Evolutionary conservation across 257 asterid genomes (phyloP).

Genomic region (Solanum chiquidenum): DNA sequence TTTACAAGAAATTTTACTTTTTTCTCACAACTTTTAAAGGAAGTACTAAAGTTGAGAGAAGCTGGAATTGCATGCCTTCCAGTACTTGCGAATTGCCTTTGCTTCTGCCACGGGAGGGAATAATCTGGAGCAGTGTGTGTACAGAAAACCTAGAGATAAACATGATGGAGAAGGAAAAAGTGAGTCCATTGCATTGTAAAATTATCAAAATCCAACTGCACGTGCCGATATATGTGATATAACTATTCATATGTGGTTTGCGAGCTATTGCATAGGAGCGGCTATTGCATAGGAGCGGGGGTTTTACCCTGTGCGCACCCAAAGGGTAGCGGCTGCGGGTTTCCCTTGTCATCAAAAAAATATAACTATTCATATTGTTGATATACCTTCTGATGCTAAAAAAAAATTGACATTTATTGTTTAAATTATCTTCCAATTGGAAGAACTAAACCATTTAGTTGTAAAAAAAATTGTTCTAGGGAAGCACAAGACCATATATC

Average conservation of each 20-base stretch:
- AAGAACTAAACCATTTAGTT: background rate
- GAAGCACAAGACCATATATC: background rate
- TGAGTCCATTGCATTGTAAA: background rate
- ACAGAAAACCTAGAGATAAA: slow-evolving; percentile 61
- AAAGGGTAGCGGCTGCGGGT: background rate
- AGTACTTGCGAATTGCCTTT: slow-evolving; percentile 83
- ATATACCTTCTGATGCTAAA: background rate
- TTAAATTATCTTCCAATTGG: background rate
- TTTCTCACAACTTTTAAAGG: background rate
- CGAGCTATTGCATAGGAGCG: background rate
- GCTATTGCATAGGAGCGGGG: background rate
- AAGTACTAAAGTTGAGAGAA: background rate
- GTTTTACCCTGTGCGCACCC: no score
- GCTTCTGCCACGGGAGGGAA: slow-evolving; percentile 99
- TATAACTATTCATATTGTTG: no score
- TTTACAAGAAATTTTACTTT: background rate
- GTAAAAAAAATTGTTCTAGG: background rate
- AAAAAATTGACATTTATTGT: background rate
- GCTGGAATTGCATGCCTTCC: slow-evolving; percentile 64
- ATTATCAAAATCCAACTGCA: background rate
- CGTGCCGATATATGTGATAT: background rate
- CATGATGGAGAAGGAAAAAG: background rate
- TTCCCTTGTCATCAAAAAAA: background rate
- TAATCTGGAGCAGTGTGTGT: slow-evolving; percentile 92
- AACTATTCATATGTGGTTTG: background rate